Conservation (phyloP, 306 rosid species). For the Medicago arabica region DNA sequence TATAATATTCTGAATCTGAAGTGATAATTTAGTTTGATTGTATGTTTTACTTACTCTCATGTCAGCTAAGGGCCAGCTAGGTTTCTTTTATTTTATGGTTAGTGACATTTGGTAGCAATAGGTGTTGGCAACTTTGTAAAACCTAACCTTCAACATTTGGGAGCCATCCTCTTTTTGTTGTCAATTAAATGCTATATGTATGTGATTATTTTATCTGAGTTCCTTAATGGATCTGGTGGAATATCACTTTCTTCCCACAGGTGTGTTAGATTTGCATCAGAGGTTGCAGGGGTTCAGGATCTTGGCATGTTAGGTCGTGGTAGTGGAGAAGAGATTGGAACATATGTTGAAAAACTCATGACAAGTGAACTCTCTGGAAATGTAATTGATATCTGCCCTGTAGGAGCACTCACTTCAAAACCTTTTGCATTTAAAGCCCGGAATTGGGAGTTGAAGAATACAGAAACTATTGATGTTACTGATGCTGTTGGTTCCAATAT, state of each 20-base stretch:
- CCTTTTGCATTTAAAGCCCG: conserved; percentile 99
- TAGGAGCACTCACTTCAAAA: conserved; percentile 95
- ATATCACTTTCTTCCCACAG: conserved; percentile 52
- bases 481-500: conserved; percentile 99
- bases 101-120: conserved; percentile 28
- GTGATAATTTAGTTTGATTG: conserved; percentile 30
- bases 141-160: conserved; percentile 12
- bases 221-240: conserved; percentile 41
- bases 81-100: conserved; percentile 25
- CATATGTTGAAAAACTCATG: conserved; percentile 95
- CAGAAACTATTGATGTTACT: conserved; percentile 94
- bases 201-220: conserved; percentile 32
- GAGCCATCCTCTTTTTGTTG: conserved; percentile 22
- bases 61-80: conserved; percentile 14
- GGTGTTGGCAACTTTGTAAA: background rate
- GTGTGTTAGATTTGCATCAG: conserved; percentile 97
- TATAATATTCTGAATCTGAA: no score
- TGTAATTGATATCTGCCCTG: conserved; percentile 98
- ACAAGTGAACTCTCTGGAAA: conserved; percentile 99
- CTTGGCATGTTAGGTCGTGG: conserved; percentile 99
- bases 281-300: conserved; percentile 99
- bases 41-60: conserved; percentile 15
- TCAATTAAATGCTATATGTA: conserved; percentile 24
- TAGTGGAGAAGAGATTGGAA: conserved; percentile 99
- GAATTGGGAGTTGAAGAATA: conserved; percentile 97